Evolutionary conservation across 1,284 basidiomycete species (phyloP).

Genomic region (Puccinia coronata): DNA sequence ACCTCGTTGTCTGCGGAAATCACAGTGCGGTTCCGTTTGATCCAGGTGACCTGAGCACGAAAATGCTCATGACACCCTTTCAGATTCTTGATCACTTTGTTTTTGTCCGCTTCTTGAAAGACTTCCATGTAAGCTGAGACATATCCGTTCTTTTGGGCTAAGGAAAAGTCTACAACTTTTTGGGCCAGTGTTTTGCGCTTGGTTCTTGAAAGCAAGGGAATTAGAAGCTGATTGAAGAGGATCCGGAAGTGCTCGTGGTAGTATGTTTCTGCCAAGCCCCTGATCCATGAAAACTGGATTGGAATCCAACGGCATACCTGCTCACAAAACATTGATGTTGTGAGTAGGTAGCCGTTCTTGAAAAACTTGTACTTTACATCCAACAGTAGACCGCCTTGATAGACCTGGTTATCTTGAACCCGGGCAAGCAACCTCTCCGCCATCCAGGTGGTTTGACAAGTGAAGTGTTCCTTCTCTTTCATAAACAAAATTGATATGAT

Average conservation of each 20-base stretch:
- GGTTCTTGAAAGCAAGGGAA: no score
- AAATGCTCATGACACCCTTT: constrained; percentile 27
- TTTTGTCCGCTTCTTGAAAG: no score
- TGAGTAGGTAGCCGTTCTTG: constrained; percentile 7
- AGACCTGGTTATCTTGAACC: background rate
- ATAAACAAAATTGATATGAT: background rate
- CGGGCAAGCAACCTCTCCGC: background rate
- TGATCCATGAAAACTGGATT: constrained; percentile 17
- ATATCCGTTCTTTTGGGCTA: background rate
- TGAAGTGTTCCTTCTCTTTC: background rate
- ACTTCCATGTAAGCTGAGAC: background rate
- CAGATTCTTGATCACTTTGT: no score
- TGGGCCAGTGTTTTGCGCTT: no score
- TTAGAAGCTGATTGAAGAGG: no score
- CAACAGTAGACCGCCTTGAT: background rate
- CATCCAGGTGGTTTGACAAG: constrained; percentile 19
- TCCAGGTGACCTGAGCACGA: background rate
- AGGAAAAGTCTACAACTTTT: constrained; percentile 7
- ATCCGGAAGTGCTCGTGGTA: background rate
- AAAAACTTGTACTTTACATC: constrained; percentile 15
- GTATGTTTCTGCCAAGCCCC: background rate
- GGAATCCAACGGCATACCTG: constrained; percentile 4
- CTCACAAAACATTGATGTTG: constrained; percentile 16
- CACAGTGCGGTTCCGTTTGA: background rate
- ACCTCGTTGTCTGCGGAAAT: no score